Evolutionary conservation across 305 asterid genomes (phyloP).

Genomic region (Euphrasia arctica): DNA sequence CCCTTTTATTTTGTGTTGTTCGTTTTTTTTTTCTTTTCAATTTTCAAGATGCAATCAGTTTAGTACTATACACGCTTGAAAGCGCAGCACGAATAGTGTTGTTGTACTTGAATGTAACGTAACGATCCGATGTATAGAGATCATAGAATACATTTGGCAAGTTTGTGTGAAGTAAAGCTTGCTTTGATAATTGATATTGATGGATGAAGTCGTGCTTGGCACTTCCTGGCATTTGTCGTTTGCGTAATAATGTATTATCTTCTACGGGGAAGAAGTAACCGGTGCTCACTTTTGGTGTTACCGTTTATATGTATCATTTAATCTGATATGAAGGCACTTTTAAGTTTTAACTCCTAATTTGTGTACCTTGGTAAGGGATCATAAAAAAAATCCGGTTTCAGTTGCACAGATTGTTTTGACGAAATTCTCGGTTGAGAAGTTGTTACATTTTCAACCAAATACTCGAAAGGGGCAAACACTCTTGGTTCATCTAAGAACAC

Average conservation of each 20-base stretch:
- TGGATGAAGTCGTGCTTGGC: conserved; percentile 1
- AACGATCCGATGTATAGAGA: conserved; percentile 31
- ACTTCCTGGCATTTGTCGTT: conserved; percentile 1
- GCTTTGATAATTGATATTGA: conserved; percentile 1
- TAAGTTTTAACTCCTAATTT: neutral
- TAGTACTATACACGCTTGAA: conserved; percentile 1
- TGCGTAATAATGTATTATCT: too few species aligned
- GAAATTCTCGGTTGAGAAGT: neutral
- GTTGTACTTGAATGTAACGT: conserved; percentile 20
- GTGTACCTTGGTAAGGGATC: neutral
- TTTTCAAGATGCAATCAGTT: conserved; percentile 11
- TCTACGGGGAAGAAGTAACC: too few species aligned
- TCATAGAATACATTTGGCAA: conserved; percentile 14
- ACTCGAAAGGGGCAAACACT: too few species aligned
- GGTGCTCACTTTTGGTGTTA: too few species aligned
- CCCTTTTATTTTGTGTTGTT: too few species aligned
- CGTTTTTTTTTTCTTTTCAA: too few species aligned
- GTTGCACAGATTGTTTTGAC: conserved; percentile 11
- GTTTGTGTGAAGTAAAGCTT: conserved; percentile 17
- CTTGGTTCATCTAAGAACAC: too few species aligned
- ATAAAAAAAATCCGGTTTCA: too few species aligned
- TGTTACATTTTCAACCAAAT: too few species aligned
- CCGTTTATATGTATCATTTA: neutral
- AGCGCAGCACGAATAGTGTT: conserved; percentile 19
- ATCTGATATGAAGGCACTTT: conserved; percentile 6